Base-by-base conservation (phyloP, 2,329 filamentous ascomycete genomes). In the Stylonectria norvegica region DNA sequence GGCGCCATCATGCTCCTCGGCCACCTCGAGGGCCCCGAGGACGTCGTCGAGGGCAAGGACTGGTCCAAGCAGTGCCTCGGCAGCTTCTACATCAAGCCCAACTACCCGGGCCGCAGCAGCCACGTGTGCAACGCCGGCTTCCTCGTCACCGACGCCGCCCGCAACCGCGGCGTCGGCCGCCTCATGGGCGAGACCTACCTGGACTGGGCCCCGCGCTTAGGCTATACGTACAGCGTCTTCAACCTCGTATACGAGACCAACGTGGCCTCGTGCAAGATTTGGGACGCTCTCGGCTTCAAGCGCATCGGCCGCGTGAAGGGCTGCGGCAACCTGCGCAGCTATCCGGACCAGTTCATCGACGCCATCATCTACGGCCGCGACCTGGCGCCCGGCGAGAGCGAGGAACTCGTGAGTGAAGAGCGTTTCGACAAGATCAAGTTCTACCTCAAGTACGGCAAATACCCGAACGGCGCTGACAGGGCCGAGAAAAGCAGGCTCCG, bases 361-460 rank as follows among this genome's bases (percentile, higher is more conserved):
- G 85, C 83, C 58, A 86, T 88, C 62, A 86, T 88, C 47, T 88
- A 85, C 66, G 89, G 89, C 22, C 75, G 79, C 38, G 80, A 83
- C 55, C 68, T 81, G 45, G 69, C 67, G 12, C 61, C 61, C 32
- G 63, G 62, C 43, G 84, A 88, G 56, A 78, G 77, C 56, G 88
- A 93, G 61, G 87, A 93, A 63, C 83, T 87, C 62, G 85, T 91
- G 57, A 90, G 85, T 65, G 90, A 96, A 72, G 90, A 96, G 70
- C 87, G 93, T 55, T 97, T 97, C 73, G 91, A 96, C 73, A 96
- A 96, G 75, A 97, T 97, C 63, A 86, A 90, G 60, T 97, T 87
- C 73, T 97, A 97, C 68, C 81, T 97, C 60, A 94, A 95, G 68
- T 89, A 90, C 64, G 85, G 85, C 60, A 89, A 90, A 65, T 97